A percentile compares a stretch with the other conserved stretches of the same genome.
phyloP scores from a whole-genome alignment of 2,329 filamentous ascomycete species.

The Talaromyces pinophilus region DNA sequence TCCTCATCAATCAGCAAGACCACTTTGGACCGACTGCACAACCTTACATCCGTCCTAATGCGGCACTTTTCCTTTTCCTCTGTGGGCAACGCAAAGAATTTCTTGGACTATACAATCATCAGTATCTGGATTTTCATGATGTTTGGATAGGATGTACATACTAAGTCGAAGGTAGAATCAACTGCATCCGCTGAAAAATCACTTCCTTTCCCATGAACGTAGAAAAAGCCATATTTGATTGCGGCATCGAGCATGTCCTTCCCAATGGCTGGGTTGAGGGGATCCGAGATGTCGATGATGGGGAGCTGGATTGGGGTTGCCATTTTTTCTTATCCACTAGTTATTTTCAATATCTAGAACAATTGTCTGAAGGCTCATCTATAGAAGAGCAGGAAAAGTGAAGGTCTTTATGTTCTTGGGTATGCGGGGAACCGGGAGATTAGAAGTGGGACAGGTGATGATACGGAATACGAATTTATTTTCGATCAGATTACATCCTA shows the following conservation, averaged over 20 bases:
- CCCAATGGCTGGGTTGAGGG: conserved; percentile 61
- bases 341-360: conserved; percentile 28
- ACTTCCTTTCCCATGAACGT: conserved; percentile 72
- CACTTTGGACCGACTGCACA: not conserved
- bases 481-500: not conserved
- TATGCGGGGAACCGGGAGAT: conserved; percentile 15
- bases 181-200: conserved; percentile 69
- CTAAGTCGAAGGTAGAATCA: conserved; percentile 71
- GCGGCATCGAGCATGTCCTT: conserved; percentile 75
- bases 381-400: not conserved
- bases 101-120: conserved; percentile 59
- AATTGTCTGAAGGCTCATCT: not conserved
- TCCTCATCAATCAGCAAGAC: conserved; percentile 11
- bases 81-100: conserved; percentile 69
- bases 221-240: conserved; percentile 82
- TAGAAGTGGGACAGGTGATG: not conserved
- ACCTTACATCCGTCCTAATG: conserved; percentile 63
- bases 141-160: conserved; percentile 41
- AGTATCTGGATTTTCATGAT: not conserved
- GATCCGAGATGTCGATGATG: conserved; percentile 75
- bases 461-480: not conserved
- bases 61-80: conserved; percentile 73
- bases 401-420: not conserved
- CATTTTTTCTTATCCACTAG: not conserved
- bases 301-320: conserved; percentile 60